These are phyloP conservation scores for Eutypella sp. DNA, from an alignment of 2,329 filamentous ascomycete genomes.

Conservation along the genomic window DNA sequence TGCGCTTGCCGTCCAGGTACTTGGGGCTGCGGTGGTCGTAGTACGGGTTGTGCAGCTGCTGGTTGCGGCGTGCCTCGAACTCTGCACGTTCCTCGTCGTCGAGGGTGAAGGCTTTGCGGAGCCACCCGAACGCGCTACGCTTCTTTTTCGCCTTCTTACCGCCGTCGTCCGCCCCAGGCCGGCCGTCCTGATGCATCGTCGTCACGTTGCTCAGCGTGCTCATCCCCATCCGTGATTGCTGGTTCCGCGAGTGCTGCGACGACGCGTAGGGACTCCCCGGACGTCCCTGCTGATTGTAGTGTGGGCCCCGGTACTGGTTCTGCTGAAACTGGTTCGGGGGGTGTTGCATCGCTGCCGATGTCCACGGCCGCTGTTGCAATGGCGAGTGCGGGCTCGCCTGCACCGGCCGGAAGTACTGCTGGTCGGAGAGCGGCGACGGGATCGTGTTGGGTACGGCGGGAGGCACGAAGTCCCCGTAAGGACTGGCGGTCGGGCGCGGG, in stretches of 20 bases:
- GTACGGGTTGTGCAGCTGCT: constrained; percentile 41
- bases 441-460: constrained; percentile 35
- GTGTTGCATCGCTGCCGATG: constrained; percentile 34
- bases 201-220: constrained; percentile 54
- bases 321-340: too few relatives aligned
- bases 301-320: too few relatives aligned
- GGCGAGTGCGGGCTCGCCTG: constrained; percentile 60
- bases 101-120: constrained; percentile 62
- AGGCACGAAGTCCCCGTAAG: constrained; percentile 29
- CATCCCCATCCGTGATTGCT: constrained; percentile 51
- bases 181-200: too few relatives aligned
- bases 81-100: constrained; percentile 58
- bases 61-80: constrained; percentile 51
- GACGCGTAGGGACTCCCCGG: constrained; percentile 26
- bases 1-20: constrained; percentile 52
- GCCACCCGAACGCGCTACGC: constrained; percentile 62
- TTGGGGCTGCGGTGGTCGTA: constrained; percentile 46
- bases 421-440: constrained; percentile 47
- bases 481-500: constrained; percentile 28
- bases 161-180: constrained; percentile 36
- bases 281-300: too few relatives aligned
- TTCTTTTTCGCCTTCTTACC: constrained; percentile 56
- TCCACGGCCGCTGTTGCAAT: constrained; percentile 55
- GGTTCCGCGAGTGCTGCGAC: constrained; percentile 41
- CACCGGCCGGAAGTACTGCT: constrained; percentile 57